A percentile compares a stretch with the other conserved stretches of the same genome.
Evolutionary conservation across 768 basidiomycete genomes (phyloP).

Genomic region (Artomyces pyxidatus): DNA sequence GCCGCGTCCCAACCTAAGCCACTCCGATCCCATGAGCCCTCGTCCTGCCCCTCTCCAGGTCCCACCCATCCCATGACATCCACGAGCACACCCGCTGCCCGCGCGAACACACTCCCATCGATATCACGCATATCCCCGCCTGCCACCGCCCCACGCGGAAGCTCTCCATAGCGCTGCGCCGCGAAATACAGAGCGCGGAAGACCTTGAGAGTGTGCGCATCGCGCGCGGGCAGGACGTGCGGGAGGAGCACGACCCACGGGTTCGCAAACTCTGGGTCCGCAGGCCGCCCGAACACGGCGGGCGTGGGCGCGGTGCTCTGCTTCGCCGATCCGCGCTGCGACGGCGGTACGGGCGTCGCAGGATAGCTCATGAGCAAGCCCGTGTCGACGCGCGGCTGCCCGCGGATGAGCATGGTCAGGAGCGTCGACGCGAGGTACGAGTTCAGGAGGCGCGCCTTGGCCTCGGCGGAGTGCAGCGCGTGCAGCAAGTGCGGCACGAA

Average conservation of each 20-base stretch:
- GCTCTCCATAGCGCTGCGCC: constrained; percentile 39
- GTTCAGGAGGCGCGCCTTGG: constrained; percentile 39
- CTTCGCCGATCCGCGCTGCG: constrained; percentile 26
- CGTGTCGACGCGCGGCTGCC: constrained; percentile 45
- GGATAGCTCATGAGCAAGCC: constrained; percentile 39
- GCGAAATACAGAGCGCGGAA: constrained; percentile 41
- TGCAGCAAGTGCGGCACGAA: constrained; percentile 38
- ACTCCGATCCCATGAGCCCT: constrained; percentile 46
- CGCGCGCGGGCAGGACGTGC: constrained; percentile 40
- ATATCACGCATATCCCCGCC: constrained; percentile 36
- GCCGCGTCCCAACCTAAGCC: constrained; percentile 55
- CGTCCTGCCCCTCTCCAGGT: constrained; percentile 35
- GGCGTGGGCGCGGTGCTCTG: constrained; percentile 11
- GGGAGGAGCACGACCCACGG: constrained; percentile 45
- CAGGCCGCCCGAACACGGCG: constrained; percentile 28
- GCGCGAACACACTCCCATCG: constrained; percentile 50
- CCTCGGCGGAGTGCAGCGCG: constrained; percentile 22
- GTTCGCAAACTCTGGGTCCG: constrained; percentile 31
- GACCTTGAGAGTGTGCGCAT: constrained; percentile 44
- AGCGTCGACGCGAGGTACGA: constrained; percentile 33
- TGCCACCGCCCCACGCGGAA: constrained; percentile 29
- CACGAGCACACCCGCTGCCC: constrained; percentile 50
- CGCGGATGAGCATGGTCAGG: constrained; percentile 32
- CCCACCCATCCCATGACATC: constrained; percentile 47
- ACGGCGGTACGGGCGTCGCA: constrained; percentile 22